These are phyloP conservation scores for Hypoxylon sp. DNA, from an alignment of 2,329 filamentous ascomycete genomes.

Conservation along the genomic window DNA sequence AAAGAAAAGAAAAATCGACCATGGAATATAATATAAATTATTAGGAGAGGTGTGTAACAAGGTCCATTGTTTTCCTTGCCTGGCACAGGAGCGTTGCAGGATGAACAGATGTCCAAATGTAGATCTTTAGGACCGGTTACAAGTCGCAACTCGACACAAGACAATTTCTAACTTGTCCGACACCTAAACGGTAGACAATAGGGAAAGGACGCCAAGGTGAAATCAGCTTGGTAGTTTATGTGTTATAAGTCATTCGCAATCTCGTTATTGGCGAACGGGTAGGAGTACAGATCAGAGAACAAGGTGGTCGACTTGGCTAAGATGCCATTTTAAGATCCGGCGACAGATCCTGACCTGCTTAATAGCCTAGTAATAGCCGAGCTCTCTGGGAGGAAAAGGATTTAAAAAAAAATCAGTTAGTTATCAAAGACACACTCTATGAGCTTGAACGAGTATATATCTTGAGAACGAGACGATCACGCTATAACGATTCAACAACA, in stretches of 20 bases:
- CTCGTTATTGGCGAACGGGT: neutral
- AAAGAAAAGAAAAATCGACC: constrained; percentile 7
- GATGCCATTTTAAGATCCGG: constrained; percentile 7
- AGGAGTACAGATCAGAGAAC: constrained; percentile 13
- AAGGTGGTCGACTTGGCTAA: constrained; percentile 14
- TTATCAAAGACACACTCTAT: constrained; percentile 22
- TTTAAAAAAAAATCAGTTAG: neutral
- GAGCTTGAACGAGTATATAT: constrained; percentile 16
- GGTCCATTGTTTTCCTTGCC: constrained; percentile 42
- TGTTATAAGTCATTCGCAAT: constrained; percentile 28
- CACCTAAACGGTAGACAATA: constrained; percentile 25
- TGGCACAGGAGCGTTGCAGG: constrained; percentile 33
- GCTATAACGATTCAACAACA: constrained; percentile 21
- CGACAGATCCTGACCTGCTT: neutral
- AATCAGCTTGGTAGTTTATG: constrained; percentile 17
- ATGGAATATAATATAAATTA: constrained; percentile 25
- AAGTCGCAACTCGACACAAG: constrained; percentile 43
- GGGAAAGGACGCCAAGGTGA: constrained; percentile 22
- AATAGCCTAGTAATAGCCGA: constrained; percentile 1
- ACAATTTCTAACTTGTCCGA: constrained; percentile 40
- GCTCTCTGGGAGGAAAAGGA: neutral
- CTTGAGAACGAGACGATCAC: constrained; percentile 1
- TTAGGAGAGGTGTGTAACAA: constrained; percentile 33
- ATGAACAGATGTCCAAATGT: constrained; percentile 47
- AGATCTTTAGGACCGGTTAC: constrained; percentile 41